Evolutionary conservation across 768 basidiomycete species (phyloP), one percentile per base, ranked within the genome.

Genomic region (Imleria badia): DNA sequence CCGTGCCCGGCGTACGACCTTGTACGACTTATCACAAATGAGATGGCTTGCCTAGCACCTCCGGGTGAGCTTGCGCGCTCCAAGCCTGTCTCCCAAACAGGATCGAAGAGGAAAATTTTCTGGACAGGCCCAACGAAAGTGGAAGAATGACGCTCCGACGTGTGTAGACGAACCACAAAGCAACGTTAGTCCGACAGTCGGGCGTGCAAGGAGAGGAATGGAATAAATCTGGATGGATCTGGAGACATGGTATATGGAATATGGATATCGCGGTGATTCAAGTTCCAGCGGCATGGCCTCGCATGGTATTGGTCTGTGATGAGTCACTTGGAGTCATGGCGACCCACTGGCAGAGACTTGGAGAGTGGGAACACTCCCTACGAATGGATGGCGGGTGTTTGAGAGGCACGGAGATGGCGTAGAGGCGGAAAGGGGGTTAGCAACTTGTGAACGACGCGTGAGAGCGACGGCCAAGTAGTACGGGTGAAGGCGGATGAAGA

Each of bases 401-500:
- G 26, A 23, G 23, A 42, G 23, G 14, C 22, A 26, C n/a, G 48
- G 44, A 45, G 19, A 20, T 2, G 14, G 36, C 13, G 29, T 13
- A 22, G 15, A n/a, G 0, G 29, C 15, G 20, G 14, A 22, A 48
- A 41, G 10, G 11, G 19, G 48, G 23, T 4, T 30, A 39, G 15
- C 19, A 23, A n/a, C 15, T 12, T 11, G 11, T 17, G 30, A 17
- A 29, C 35, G 40, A 33, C 11, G 31, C 41, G 40, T 30, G 48
- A 51, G 20, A 51, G 26, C 3, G 38, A 33, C 17, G 22, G 15
- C 35, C 13, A 26, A 26, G 26, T 7, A 17, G 13, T 23, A 30
- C 54, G 54, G 54, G 45, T 29, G 30, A 22, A 57, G 20, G 56
- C 55, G 55, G 50, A 35, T 14, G 45, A 35, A 47, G 19, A n/a